Base-by-base conservation (phyloP, 805 yeast genomes). In the Cyberlindnera americana region DNA sequence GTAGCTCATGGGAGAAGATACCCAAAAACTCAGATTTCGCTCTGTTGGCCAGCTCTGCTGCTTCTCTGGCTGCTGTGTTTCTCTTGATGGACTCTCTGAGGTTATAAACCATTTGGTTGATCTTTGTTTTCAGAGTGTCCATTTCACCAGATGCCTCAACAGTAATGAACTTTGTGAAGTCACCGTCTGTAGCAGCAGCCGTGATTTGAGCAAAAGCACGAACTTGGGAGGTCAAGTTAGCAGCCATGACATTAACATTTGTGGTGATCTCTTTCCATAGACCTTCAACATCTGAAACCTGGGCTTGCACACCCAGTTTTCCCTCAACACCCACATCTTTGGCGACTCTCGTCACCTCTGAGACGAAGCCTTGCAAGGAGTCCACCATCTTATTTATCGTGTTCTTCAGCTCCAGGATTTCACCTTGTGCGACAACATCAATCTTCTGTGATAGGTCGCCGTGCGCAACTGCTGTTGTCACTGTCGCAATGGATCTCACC, bases 361-460 rank as follows among this genome's bases (percentile, higher is more conserved):
- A 77, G 8, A 93, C 95, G 59, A 87, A 87, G 35, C 86, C 80
- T 60, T 85, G 93, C 54, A 87, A 73, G 28, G 93, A 79, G 59
- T 87, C 95, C 70, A 87, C 95, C 96, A 87, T 87, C 68, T 84
- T 85, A 62, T 87, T 87, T 64, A 87, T 87, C 5, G 96, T 87
- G 46, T 80, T 75, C 57, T 87, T 87, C 61, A 87, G 73, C 46
- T 89, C 93, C 50, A 86, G 71, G 52, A 87, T 86, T 58, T 87
- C 95, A 39, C 95, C 95, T 59, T 86, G 91, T 10, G 95, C 95
- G 53, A 82, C 91, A 21, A 87, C 95, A 47, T 78, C 86, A 62
- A 87, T 87, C 62, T 87, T 87, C 47, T 93, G 73, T 0, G 95
- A 86, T 61, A 87, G 82, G 60, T 87, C 95, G 58, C 95, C 95